Percentiles rank a stretch among this genome's conserved stretches.
phyloP scores from a whole-genome alignment of 805 yeast genomes.

The Peterozyma toletana region DNA sequence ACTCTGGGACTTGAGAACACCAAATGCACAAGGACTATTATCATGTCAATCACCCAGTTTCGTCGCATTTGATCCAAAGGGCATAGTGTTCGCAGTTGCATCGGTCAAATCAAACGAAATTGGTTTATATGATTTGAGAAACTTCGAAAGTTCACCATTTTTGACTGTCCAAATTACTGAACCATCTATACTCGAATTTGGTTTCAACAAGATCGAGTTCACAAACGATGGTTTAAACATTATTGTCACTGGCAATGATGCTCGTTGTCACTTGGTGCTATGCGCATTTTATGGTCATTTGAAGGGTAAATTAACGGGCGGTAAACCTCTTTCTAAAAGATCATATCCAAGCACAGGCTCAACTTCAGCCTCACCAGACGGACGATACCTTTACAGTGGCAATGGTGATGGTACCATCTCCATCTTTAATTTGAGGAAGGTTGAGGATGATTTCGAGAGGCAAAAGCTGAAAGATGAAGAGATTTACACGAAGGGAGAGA shows the following conservation, averaged over 20 bases:
- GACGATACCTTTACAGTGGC: slow-evolving; percentile 53
- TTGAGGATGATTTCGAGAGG: not conserved
- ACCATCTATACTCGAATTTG: slow-evolving; percentile 30
- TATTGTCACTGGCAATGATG: slow-evolving; percentile 48
- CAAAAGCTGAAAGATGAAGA: slow-evolving; percentile 1
- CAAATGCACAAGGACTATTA: slow-evolving; percentile 56
- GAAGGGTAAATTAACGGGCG: slow-evolving; percentile 39
- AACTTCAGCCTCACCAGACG: slow-evolving; percentile 62
- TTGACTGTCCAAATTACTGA: slow-evolving; percentile 34
- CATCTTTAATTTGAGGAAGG: slow-evolving; percentile 37
- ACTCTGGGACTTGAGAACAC: slow-evolving; percentile 77
- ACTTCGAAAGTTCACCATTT: slow-evolving; percentile 54
- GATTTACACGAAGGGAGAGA: not conserved
- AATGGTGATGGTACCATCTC: slow-evolving; percentile 45
- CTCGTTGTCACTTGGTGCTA: slow-evolving; percentile 47
- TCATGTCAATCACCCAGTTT: slow-evolving; percentile 47
- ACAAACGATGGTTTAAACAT: slow-evolving; percentile 69
- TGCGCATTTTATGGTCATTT: slow-evolving; percentile 65
- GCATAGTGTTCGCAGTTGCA: slow-evolving; percentile 71
- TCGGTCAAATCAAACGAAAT: slow-evolving; percentile 34
- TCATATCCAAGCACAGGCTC: slow-evolving; percentile 43
- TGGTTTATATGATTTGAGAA: slow-evolving; percentile 54
- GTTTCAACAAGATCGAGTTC: slow-evolving; percentile 69
- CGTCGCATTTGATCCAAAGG: slow-evolving; percentile 78
- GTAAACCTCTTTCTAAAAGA: slow-evolving; percentile 33